Conservation (phyloP, 345 rosid genomes). For the Rubroshorea leprosula region DNA sequence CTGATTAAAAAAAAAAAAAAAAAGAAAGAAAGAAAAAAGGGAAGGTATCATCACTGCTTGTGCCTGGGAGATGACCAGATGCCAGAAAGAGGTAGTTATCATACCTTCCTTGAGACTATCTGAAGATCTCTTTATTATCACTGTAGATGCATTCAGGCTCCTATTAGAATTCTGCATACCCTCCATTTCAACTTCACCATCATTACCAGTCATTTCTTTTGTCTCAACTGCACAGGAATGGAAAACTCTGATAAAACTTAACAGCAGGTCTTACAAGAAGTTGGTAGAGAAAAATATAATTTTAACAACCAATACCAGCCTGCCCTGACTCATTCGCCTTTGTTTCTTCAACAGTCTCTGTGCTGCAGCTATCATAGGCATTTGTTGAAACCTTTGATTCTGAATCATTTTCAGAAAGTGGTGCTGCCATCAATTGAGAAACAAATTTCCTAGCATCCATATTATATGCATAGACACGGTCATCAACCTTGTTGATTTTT, state of each 20-base stretch:
- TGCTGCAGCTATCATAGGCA: slow-evolving; percentile 22
- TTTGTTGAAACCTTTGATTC: slow-evolving; percentile 31
- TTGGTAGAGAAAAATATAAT: slow-evolving; percentile 2
- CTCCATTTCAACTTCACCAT: slow-evolving; percentile 21
- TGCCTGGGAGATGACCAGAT: slow-evolving; percentile 7
- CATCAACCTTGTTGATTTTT: slow-evolving; percentile 74
- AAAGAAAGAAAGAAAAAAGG: background rate
- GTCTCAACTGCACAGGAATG: slow-evolving; percentile 25
- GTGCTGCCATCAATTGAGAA: slow-evolving; percentile 50
- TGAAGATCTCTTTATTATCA: slow-evolving; percentile 44
- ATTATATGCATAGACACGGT: slow-evolving; percentile 48
- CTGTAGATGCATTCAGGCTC: slow-evolving; percentile 24
- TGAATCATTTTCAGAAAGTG: slow-evolving; percentile 28
- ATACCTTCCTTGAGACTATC: slow-evolving; percentile 48
- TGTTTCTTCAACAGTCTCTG: slow-evolving; percentile 16
- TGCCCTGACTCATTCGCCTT: slow-evolving; percentile 6
- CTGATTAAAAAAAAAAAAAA: too few species aligned
- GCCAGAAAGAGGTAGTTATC: slow-evolving; percentile 6
- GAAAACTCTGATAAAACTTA: slow-evolving; percentile 8
- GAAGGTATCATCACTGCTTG: background rate
- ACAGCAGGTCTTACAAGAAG: background rate
- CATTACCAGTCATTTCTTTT: slow-evolving; percentile 19
- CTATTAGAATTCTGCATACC: slow-evolving; percentile 18
- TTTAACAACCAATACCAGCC: slow-evolving; percentile 36
- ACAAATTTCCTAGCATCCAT: slow-evolving; percentile 88